phyloP scores from a whole-genome alignment of 2,329 filamentous ascomycete species.

The Aspergillus candidus region DNA sequence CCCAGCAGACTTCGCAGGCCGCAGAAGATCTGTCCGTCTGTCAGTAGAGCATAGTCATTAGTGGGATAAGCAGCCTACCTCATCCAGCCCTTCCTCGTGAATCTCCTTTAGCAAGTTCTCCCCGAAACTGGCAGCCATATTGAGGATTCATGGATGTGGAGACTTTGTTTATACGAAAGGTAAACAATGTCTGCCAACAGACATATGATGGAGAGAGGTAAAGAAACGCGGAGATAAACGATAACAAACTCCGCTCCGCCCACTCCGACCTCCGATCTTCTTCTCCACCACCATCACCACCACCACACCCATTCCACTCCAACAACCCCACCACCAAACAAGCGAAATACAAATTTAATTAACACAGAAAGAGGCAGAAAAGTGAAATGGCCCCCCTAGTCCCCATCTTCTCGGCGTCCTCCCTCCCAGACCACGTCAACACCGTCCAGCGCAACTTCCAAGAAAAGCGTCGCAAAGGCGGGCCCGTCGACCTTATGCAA shows the following conservation, averaged over 20 bases:
- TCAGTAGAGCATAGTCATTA: too few species aligned
- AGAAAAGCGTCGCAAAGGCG: constrained; percentile 48
- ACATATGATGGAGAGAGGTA: too few species aligned
- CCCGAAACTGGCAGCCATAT: constrained; percentile 41
- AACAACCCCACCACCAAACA: too few species aligned
- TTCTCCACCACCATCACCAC: too few species aligned
- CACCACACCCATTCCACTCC: too few species aligned
- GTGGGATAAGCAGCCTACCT: constrained; percentile 36
- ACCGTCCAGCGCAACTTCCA: constrained; percentile 39
- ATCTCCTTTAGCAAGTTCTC: constrained; percentile 49
- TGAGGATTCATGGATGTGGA: too few species aligned
- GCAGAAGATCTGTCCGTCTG: constrained; percentile 21
- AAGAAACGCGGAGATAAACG: too few species aligned
- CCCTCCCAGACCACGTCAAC: constrained; percentile 49
- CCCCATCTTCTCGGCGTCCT: constrained; percentile 47
- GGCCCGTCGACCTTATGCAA: constrained; percentile 45
- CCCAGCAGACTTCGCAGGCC: constrained; percentile 22
- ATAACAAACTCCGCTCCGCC: too few species aligned
- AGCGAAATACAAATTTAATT: not conserved
- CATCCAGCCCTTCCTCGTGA: constrained; percentile 44
- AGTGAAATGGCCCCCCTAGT: constrained; percentile 51
- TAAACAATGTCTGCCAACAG: too few species aligned
- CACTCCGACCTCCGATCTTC: too few species aligned
- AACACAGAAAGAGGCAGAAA: not conserved
- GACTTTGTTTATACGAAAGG: too few species aligned